Base-by-base conservation (phyloP, 2,329 filamentous ascomycete genomes). In the Neofusicoccum sp. region DNA sequence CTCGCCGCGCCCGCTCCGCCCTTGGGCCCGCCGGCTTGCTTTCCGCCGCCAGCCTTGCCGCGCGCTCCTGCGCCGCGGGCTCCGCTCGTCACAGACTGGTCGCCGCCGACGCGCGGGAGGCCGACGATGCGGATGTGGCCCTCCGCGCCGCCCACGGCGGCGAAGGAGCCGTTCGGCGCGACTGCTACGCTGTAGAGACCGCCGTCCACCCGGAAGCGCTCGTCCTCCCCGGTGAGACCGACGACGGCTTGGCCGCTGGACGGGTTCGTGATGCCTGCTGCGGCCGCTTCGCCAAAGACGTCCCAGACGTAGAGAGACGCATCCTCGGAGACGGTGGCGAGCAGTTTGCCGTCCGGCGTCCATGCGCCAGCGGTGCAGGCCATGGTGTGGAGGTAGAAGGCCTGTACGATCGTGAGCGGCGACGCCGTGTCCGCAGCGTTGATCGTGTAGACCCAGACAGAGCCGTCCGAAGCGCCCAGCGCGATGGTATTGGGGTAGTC, bases 391-490 rank as follows among this genome's bases (percentile, higher is more conserved):
- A 96, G 82, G 81, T 96, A 97, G 79, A 95, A 97, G 28, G 89
- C 89, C 78, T 96, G 91, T 4, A 96, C 83, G 70, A 98, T 95
- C 68, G 88, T 87, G 58, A 98, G 81, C 6, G 90, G 82, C 33
- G 78, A 78, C 12, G 80, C 76, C 36, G 79, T 76, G 34, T 90
- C 86, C 58, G 80, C 80, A 31, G 84, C 79, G 73, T 93, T 88
- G 69, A 98, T 83, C n/a, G 87, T 88, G 78, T 97, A 96, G 8
- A 99, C 89, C 95, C 95, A 99, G 43, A 97, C 92, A 56, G 88
- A 93, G 60, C 95, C 95, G 72, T 99, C 93, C 36, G 84, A 89
- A 34, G 92, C 92, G 61, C 95, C 95, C 6, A 99, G 79, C 0
- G 95, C 95, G 64, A 99, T 73, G 7, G 91, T 87, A 77, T 97